phyloP scores from a whole-genome alignment of 768 basidiomycete genomes.

The Phylloporus rhodoxanthus region DNA sequence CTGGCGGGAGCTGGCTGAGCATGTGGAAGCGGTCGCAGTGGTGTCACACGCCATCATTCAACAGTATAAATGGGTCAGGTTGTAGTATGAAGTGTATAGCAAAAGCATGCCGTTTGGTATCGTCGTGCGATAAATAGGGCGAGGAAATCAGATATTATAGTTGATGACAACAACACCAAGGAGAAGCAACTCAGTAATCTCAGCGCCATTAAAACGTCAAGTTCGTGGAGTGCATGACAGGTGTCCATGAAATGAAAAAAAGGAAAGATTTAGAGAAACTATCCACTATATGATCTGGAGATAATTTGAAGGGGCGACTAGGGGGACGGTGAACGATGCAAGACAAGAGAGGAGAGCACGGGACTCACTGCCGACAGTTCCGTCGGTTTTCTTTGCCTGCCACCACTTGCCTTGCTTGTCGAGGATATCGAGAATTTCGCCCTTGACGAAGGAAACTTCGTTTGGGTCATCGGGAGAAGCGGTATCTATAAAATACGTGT shows the following conservation, averaged over 20 bases:
- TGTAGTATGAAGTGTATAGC: conserved; percentile 4
- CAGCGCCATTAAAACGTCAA: conserved; percentile 29
- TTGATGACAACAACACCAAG: conserved; percentile 23
- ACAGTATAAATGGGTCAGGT: conserved; percentile 1
- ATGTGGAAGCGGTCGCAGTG: background rate
- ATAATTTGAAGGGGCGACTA: conserved; percentile 84
- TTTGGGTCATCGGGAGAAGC: conserved; percentile 95
- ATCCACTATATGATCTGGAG: conserved; percentile 63
- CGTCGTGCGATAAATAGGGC: conserved; percentile 29
- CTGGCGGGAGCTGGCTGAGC: conserved; percentile 37
- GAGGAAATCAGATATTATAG: conserved; percentile 28
- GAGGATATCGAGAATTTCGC: conserved; percentile 85
- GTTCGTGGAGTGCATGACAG: conserved; percentile 25
- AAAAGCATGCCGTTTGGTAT: conserved; percentile 29
- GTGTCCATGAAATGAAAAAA: conserved; percentile 21
- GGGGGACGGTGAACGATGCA: conserved; percentile 10
- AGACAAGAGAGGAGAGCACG: background rate
- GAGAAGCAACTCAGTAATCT: conserved; percentile 13
- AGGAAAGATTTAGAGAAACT: conserved; percentile 9
- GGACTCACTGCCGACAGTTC: conserved; percentile 67
- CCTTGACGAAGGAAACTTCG: conserved; percentile 90
- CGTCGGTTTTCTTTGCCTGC: conserved; percentile 80
- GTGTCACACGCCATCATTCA: conserved; percentile 7
- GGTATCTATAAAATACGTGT: conserved; percentile 52
- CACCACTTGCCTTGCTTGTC: conserved; percentile 95